Base-by-base conservation (phyloP, 139 green algal genomes). In the Edaphochlamys debaryana region DNA sequence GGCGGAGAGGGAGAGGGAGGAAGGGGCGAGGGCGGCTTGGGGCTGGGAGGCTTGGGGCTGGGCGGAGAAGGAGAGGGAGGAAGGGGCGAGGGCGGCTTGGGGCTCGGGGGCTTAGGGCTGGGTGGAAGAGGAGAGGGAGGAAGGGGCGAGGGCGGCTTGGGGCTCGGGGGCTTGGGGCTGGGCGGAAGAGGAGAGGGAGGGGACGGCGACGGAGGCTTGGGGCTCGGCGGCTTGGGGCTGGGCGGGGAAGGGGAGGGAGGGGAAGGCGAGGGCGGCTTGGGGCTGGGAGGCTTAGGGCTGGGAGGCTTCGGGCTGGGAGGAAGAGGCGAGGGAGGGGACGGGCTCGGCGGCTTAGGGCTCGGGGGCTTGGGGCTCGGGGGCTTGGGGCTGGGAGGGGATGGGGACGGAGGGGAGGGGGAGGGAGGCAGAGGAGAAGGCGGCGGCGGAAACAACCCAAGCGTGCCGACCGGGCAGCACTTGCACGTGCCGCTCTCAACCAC, bases 391-490 rank as follows among this genome's bases (percentile, higher is more conserved):
- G 69, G 41, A 34, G 80, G 80, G 32, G 42, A 30, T 3, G 80
- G 80, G 22, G 54, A 37, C 32, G 80, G 80, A 25, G 80, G 80
- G 32, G 42, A 64, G 2, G 79, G 41, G 7, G n/a, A 42, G 22
- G 69, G 69, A 56, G 67, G 67, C 1, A 36, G 67, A 30, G 67
- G 67, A 27, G 38, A 56, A 0, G 82, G 82, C 27, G 82, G 74
- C 32, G 83, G 83, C 4, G 83, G 75, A 56, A 38, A 77, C 45
- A 80, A 27, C 4, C 80, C 80, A 41, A 84, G 68, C 25, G 27
- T 74, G 23, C 67, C 67, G 2, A 88, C 75, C 0, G 83, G 83
- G 83, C 83, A 88, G 67, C 83, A 88, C 40, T 84, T n/a, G 83
- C 83, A 88, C 2, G 50, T 32, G 54, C 67, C 83, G 52, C 36